Evolutionary conservation across 768 basidiomycete species (phyloP), one percentile per base, ranked within the genome.

Genomic region (Melanogaster broomeanus): DNA sequence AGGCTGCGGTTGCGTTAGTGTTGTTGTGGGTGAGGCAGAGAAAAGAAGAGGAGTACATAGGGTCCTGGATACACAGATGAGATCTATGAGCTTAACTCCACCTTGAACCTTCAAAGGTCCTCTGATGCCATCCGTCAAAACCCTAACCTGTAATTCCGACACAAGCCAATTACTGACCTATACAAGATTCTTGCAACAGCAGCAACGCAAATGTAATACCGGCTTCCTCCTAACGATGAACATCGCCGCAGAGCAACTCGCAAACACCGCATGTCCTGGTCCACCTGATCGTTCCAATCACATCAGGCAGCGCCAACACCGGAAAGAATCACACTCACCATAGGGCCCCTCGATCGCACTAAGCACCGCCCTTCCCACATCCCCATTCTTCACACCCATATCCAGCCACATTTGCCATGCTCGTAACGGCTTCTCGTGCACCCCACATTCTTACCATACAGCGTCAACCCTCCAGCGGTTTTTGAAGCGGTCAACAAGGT

Each of bases 151-250:
- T 11, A 13, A 19, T 8, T n/a, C 12, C 15, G 16, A 44, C 6
- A 3, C 13, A 39, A 9, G n/a, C 19, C 24, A 0, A 3, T 37
- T 11, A 48, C 61, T 65, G 67, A 49, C 71, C 58, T 67, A 65
- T 34, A 84, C 60, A n/a, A 86, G 67, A 56, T 85, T 81, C 31
- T 79, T n/a, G n/a, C 74, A 5, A 81, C 73, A n/a, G 76, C 63
- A 15, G 72, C 64, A 21, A 85, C 3, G 74, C 72, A 58, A 81
- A 82, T 0, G 85, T 79, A 64, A 87, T 79, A 3, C 85, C 85
- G n/a, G 19, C 78, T 79, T 10, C 85, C 85, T 10, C 82, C 84
- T n/a, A 6, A 79, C 79, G 37, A 84, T 64, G 52, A 87, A 72
- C 52, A 85, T 53, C 11, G 80, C 77, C 1, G 77, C 75, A 0